Base-by-base conservation (phyloP, 2,329 filamentous ascomycete species). In the Neonectria faginata region DNA sequence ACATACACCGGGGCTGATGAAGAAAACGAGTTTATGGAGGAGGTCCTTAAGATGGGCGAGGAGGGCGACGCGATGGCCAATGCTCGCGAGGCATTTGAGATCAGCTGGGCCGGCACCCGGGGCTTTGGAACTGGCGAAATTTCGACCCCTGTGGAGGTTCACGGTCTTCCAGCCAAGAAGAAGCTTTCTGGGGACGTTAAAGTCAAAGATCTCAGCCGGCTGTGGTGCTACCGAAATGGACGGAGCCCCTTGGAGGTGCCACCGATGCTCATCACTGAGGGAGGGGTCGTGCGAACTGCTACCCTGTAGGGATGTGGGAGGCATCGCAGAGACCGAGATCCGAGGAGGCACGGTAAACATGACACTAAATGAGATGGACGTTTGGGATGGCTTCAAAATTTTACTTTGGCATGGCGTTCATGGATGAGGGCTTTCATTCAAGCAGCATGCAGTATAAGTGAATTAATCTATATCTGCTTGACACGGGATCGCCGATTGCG, bases 191-290 rank as follows among this genome's bases (percentile, higher is more conserved):
- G 29, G 22, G 64, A 74, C 31, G 80, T 87, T 45, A 85, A 80
- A 72, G 87, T 90, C 6, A 88, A 85, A 76, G 85, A 90, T 57
- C 77, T 90, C 50, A 89, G 87, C 70, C 82, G 88, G 50, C 75
- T 91, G 29, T 90, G 88, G 88, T 79, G 83, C 66, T 90, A 90
- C 72, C 80, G 87, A 55, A 89, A 90, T 71, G 88, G 88, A 2
- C 79, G 75, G 62, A 85, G 82, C 44, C 88, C 88, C 1, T 71
- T 79, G 5, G 82, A 85, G 44, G 69, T 72, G 29, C 79, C 81
- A 14, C 77, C 78, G 0, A 66, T 79, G 63, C 57, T 84, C 44
- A 59, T 69, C 3, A 71, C 65, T 29, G 79, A 82, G 67, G 75
- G 76, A 45, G 78, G 81, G 2, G 68, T 81, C 41, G 71, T 79